phyloP scores from a whole-genome alignment of 257 asterid species.

The Solanum sejunctum region DNA sequence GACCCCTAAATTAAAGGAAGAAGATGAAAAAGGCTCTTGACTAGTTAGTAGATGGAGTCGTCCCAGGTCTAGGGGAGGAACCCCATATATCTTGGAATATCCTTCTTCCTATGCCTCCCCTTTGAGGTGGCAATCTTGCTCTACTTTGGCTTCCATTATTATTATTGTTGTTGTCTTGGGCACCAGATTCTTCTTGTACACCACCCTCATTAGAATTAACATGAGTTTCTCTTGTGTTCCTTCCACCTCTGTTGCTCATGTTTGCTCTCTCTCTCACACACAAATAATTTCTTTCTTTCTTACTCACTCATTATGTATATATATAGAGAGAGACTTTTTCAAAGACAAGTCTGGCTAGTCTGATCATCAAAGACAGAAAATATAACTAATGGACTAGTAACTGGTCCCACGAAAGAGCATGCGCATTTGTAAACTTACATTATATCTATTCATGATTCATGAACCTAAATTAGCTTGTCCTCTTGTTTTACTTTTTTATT shows the following conservation, averaged over 20 bases:
- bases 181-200: background rate
- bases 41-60: background rate
- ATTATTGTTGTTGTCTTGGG: background rate
- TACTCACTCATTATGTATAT: background rate
- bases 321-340: background rate
- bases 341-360: background rate
- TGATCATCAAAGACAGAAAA: background rate
- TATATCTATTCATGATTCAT: background rate
- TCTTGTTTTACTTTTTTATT: background rate
- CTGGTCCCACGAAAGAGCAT: background rate
- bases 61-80: background rate
- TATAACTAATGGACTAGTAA: background rate
- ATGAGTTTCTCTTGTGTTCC: background rate
- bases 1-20: background rate
- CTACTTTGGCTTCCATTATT: background rate
- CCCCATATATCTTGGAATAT: background rate
- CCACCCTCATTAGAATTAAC: background rate
- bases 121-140: background rate
- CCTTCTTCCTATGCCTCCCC: fast-evolving
- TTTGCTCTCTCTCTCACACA: background rate
- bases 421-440: background rate
- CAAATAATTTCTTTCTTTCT: background rate
- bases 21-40: background rate
- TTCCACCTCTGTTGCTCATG: background rate
- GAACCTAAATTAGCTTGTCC: background rate